Evolutionary conservation across 1,139 yeast species (phyloP).

Genomic region (Hanseniaspora uvarum): DNA sequence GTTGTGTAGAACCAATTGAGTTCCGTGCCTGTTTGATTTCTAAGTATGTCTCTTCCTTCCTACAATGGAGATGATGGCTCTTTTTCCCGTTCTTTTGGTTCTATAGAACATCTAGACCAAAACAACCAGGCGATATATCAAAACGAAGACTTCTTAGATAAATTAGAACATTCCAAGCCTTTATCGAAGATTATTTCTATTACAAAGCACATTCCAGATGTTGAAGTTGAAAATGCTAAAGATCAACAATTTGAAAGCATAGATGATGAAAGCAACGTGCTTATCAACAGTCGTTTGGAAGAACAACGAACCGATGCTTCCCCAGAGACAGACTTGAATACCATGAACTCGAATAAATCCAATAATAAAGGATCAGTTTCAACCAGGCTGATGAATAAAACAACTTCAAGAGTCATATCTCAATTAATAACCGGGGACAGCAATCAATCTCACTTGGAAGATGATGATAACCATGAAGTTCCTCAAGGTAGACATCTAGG

Average conservation of each 20-base stretch:
- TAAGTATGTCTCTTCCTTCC: not conserved
- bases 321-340: too few species aligned
- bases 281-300: not conserved
- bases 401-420: constrained; percentile 11
- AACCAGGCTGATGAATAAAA: not conserved
- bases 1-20: not conserved
- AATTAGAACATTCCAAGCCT: constrained; percentile 11
- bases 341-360: not conserved
- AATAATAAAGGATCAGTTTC: not conserved
- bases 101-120: not conserved
- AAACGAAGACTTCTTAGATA: constrained; percentile 10
- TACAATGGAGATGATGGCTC: not conserved
- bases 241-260: not conserved
- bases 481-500: constrained; percentile 74
- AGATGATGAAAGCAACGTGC: not conserved
- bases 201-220: constrained; percentile 16
- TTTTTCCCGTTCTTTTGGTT: constrained; percentile 11
- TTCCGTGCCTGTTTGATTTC: too few species aligned
- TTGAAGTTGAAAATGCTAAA: constrained; percentile 8
- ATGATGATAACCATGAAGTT: constrained; percentile 34
- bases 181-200: constrained; percentile 14
- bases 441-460: constrained; percentile 12
- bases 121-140: not conserved
- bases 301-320: not conserved
- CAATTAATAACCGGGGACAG: constrained; percentile 9